Conservation (phyloP, 768 basidiomycete genomes). For the Leccinum boreale region DNA sequence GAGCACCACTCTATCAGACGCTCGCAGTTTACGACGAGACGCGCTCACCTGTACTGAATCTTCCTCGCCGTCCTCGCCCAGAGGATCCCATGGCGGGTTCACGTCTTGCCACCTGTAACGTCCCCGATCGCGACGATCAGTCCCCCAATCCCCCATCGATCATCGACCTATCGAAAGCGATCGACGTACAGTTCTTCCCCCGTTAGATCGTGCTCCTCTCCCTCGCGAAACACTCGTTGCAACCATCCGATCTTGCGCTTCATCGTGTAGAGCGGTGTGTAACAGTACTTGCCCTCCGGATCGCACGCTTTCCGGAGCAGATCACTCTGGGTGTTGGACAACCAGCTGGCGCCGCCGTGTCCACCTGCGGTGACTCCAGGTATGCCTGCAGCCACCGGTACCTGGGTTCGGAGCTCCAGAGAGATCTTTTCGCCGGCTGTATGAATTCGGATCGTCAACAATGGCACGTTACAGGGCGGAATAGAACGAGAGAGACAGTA, state of each 20-base stretch:
- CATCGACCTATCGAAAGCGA: neutral
- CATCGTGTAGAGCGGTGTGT: conserved; percentile 27
- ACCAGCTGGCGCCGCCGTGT: conserved; percentile 16
- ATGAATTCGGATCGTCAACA: neutral
- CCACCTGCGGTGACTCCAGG: conserved; percentile 15
- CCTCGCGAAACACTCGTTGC: conserved; percentile 11
- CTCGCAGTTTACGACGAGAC: too few species aligned
- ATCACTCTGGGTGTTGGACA: conserved; percentile 15
- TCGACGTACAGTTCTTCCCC: conserved; percentile 20
- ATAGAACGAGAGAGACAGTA: neutral
- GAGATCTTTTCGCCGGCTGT: conserved; percentile 26
- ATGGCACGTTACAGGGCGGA: neutral
- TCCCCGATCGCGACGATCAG: neutral
- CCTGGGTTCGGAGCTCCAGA: conserved; percentile 16
- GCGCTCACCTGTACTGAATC: conserved; percentile 16
- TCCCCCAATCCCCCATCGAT: too few species aligned
- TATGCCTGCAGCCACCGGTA: conserved; percentile 7
- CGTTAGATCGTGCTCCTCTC: neutral
- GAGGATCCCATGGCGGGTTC: conserved; percentile 20
- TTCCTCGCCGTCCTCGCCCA: conserved; percentile 24
- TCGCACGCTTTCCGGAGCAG: conserved; percentile 24
- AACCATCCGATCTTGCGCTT: conserved; percentile 7
- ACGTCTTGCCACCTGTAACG: conserved; percentile 22
- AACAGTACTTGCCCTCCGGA: conserved; percentile 19
- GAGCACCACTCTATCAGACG: neutral